phyloP scores from a whole-genome alignment of 2,329 filamentous ascomycete genomes.

The Akanthomyces dipterigenus region DNA sequence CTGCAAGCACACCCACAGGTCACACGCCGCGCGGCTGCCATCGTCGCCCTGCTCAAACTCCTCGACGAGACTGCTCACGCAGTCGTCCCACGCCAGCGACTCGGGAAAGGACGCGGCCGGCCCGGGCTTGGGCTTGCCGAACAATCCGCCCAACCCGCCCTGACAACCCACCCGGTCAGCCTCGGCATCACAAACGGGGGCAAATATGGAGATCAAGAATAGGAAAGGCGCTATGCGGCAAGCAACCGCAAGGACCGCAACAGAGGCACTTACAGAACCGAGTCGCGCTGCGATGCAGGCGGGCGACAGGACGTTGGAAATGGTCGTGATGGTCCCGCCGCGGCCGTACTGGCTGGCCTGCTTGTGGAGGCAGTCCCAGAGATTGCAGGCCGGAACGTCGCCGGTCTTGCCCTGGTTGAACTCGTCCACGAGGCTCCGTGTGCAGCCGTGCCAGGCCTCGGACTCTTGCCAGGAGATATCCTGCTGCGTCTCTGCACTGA shows the following conservation, averaged over 20 bases:
- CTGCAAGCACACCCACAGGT: not conserved
- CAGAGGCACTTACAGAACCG: not conserved
- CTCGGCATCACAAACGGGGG: too few species aligned
- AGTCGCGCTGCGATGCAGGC: not conserved
- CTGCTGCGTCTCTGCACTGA: not conserved
- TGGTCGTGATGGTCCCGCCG: not conserved
- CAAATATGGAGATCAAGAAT: too few species aligned
- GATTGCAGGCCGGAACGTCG: not conserved
- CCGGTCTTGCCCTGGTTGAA: not conserved
- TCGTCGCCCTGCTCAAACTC: not conserved
- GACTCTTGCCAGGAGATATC: not conserved
- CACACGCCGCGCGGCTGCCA: not conserved
- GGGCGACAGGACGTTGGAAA: not conserved
- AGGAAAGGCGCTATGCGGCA: too few species aligned
- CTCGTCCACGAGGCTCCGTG: not conserved
- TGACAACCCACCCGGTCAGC: too few species aligned
- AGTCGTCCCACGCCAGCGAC: not conserved
- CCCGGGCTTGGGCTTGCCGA: not conserved
- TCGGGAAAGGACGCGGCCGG: not conserved
- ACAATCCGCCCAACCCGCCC: too few species aligned
- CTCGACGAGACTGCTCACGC: not conserved
- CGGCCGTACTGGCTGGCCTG: not conserved
- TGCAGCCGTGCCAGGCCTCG: not conserved
- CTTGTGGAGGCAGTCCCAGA: not conserved
- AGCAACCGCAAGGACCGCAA: too few species aligned